Conservation (phyloP, 2,329 filamentous ascomycete genomes). For the Elsinoe fawcettii region DNA sequence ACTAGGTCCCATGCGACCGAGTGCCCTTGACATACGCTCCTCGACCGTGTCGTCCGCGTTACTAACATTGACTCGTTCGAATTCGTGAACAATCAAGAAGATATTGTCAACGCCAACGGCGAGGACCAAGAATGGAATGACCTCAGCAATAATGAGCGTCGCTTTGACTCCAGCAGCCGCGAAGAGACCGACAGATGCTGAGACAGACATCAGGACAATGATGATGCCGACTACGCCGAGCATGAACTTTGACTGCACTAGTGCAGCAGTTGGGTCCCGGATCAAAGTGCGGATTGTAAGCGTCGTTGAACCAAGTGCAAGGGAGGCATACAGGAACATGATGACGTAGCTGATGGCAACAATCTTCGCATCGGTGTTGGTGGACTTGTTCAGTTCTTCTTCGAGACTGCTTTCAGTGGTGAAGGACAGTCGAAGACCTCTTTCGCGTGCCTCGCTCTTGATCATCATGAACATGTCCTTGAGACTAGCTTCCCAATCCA, state of each 20-base stretch:
- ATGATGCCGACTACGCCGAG: slow-evolving; percentile 89
- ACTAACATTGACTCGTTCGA: slow-evolving; percentile 87
- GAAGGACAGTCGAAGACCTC: slow-evolving; percentile 83
- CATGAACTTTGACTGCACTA: slow-evolving; percentile 95
- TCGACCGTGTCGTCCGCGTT: slow-evolving; percentile 84
- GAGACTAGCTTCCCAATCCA: slow-evolving; percentile 82
- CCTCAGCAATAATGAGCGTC: slow-evolving; percentile 94
- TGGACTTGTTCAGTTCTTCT: slow-evolving; percentile 93
- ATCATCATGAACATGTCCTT: slow-evolving; percentile 66
- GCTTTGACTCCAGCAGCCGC: slow-evolving; percentile 88
- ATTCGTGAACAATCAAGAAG: slow-evolving; percentile 96
- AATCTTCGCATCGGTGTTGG: slow-evolving; percentile 96
- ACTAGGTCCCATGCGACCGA: slow-evolving; percentile 95
- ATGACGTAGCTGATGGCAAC: slow-evolving; percentile 93
- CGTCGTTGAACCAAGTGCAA: slow-evolving; percentile 83
- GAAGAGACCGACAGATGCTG: slow-evolving; percentile 88
- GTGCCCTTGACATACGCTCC: slow-evolving; percentile 72
- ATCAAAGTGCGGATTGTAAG: slow-evolving; percentile 69
- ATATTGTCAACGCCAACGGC: slow-evolving; percentile 98
- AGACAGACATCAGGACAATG: slow-evolving; percentile 96
- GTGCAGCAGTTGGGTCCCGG: slow-evolving; percentile 69
- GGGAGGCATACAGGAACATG: slow-evolving; percentile 96
- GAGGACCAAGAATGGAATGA: slow-evolving; percentile 93
- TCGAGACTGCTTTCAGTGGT: slow-evolving; percentile 92
- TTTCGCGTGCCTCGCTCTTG: slow-evolving; percentile 67